Percentiles rank a stretch among this genome's conserved stretches.
Conservation (phyloP, 352 stramenopile species). For the Pythium sp. region DNA sequence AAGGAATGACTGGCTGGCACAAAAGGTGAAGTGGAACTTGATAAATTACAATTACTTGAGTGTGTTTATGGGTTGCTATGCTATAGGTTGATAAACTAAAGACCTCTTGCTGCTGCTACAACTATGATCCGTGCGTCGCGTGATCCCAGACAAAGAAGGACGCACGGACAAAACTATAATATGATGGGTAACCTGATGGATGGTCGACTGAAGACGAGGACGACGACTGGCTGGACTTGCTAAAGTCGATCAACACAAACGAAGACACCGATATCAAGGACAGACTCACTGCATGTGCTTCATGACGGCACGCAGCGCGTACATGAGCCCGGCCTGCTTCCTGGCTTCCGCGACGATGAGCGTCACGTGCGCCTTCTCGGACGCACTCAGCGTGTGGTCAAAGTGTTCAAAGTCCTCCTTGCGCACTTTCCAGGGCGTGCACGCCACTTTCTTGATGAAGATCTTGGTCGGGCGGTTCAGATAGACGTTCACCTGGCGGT, state of each 20-base stretch:
- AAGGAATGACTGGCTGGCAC: too few relatives aligned
- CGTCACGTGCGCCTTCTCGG: slow-evolving; percentile 86
- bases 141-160: neutral
- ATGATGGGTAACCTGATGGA: neutral
- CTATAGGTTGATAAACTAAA: slow-evolving; percentile 5
- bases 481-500: slow-evolving; percentile 78
- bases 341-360: slow-evolving; percentile 78
- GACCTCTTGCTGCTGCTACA: neutral
- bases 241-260: neutral
- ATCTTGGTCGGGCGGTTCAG: slow-evolving; percentile 85
- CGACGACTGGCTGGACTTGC: neutral
- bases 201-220: neutral
- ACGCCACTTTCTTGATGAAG: slow-evolving; percentile 86
- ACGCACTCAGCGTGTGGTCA: slow-evolving; percentile 67
- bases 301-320: slow-evolving; percentile 83
- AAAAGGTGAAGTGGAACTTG: neutral
- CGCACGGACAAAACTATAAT: neutral
- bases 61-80: slow-evolving; percentile 12
- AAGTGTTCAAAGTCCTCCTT: slow-evolving; percentile 85
- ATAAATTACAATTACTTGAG: slow-evolving; percentile 8
- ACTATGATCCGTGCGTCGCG: neutral
- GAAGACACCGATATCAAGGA: neutral
- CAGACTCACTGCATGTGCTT: slow-evolving; percentile 76
- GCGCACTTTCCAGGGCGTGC: slow-evolving; percentile 80
- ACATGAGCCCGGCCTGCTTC: slow-evolving; percentile 87